These are phyloP conservation scores for Cladosporium oxysporum DNA, from an alignment of 2,329 filamentous ascomycete genomes.

Conservation along the genomic window DNA sequence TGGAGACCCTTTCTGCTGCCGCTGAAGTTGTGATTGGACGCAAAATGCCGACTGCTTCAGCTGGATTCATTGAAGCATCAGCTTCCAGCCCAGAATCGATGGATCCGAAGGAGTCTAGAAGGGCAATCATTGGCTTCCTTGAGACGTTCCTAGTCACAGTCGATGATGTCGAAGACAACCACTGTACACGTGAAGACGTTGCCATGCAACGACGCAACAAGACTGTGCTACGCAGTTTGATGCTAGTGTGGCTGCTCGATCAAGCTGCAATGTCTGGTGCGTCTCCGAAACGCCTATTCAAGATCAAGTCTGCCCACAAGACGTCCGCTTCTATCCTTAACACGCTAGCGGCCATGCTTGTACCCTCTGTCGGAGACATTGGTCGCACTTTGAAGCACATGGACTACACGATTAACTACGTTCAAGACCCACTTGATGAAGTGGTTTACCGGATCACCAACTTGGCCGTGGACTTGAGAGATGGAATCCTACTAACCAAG, in stretches of 20 bases:
- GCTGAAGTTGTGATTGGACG: slow-evolving; percentile 63
- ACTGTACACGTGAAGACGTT: neutral
- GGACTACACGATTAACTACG: slow-evolving; percentile 56
- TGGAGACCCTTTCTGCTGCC: slow-evolving; percentile 52
- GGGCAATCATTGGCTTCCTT: slow-evolving; percentile 46
- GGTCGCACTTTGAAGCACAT: slow-evolving; percentile 57
- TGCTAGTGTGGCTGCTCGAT: slow-evolving; percentile 63
- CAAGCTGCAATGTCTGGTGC: slow-evolving; percentile 47
- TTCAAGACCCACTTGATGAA: slow-evolving; percentile 61
- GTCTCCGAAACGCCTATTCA: slow-evolving; percentile 50
- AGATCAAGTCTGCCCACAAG: slow-evolving; percentile 54
- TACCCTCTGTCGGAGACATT: slow-evolving; percentile 62
- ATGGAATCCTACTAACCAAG: slow-evolving; percentile 61
- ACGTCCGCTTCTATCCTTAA: slow-evolving; percentile 57
- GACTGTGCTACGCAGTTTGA: slow-evolving; percentile 58
- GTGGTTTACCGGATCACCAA: slow-evolving; percentile 60
- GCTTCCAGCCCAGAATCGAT: slow-evolving; percentile 14
- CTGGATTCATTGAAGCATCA: neutral
- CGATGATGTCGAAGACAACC: slow-evolving; percentile 49
- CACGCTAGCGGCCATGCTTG: slow-evolving; percentile 53
- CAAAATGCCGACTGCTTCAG: slow-evolving; percentile 28
- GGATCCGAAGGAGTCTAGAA: slow-evolving; percentile 26
- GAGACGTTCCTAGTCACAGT: slow-evolving; percentile 60
- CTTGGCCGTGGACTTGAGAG: slow-evolving; percentile 62
- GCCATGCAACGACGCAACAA: slow-evolving; percentile 34